These are phyloP conservation scores for Plasmodium knowlesi DNA, from an alignment of 169 alveolate genomes.

Conservation along the genomic window DNA sequence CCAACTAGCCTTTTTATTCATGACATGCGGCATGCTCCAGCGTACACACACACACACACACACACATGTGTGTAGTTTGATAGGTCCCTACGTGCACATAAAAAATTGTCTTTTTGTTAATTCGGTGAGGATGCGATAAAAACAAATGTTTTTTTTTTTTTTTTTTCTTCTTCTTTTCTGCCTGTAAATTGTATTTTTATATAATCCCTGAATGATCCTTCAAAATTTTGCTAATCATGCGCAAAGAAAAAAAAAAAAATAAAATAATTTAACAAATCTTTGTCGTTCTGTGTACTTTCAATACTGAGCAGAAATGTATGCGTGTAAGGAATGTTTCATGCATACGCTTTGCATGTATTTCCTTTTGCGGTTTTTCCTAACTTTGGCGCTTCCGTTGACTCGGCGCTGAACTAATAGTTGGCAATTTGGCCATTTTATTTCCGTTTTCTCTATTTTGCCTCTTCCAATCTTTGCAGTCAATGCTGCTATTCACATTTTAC, in stretches of 20 bases:
- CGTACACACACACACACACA: conserved; percentile 1
- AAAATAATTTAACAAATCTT: background rate
- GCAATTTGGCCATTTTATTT: background rate
- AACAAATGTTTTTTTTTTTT: background rate
- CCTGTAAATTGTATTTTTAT: background rate
- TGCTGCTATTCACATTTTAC: background rate
- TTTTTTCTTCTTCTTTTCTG: background rate
- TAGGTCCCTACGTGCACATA: background rate
- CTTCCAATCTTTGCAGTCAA: background rate
- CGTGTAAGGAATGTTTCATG: background rate
- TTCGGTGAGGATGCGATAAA: background rate
- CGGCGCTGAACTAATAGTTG: background rate
- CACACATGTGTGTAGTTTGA: background rate
- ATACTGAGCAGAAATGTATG: background rate
- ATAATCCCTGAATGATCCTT: background rate
- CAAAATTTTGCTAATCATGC: background rate
- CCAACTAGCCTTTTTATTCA: background rate
- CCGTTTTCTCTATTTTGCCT: background rate
- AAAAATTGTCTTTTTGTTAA: background rate
- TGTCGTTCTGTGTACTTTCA: background rate
- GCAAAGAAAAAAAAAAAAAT: background rate
- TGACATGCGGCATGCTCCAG: background rate
- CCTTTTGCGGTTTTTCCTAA: background rate
- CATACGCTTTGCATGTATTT: background rate
- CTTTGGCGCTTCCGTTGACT: background rate